Percentiles rank a stretch among this genome's conserved stretches.
These are phyloP conservation scores for Acorus gramineus DNA, from an alignment of 106 monocot genomes.

Conservation along the genomic window DNA sequence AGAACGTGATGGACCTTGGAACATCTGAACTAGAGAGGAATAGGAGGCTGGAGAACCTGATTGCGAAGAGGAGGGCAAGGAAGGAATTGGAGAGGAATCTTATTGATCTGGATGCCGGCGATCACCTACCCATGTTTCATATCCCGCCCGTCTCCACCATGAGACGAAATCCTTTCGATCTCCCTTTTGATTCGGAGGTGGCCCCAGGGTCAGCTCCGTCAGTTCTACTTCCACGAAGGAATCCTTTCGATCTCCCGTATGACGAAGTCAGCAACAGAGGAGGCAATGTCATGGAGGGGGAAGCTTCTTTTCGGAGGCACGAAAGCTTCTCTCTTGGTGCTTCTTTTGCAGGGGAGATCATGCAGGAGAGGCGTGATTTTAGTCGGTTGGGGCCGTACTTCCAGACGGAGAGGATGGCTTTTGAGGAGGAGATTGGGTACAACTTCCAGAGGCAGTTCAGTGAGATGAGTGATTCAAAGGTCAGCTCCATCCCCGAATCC, in stretches of 20 bases:
- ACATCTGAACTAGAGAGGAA: constrained; percentile 68
- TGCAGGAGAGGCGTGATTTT: neutral
- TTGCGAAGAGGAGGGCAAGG: constrained; percentile 35
- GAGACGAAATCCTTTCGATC: constrained; percentile 64
- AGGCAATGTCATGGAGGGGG: constrained; percentile 1
- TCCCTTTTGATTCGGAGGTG: constrained; percentile 51
- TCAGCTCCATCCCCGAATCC: constrained; percentile 1
- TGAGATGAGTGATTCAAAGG: constrained; percentile 6
- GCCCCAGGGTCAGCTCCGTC: constrained; percentile 76
- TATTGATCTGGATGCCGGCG: constrained; percentile 49
- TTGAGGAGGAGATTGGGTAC: neutral
- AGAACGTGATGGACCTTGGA: constrained; percentile 65
- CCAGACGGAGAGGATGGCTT: neutral
- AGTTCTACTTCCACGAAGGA: constrained; percentile 28
- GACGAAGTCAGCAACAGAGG: constrained; percentile 16
- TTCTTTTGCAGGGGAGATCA: constrained; percentile 26
- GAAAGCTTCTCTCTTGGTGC: constrained; percentile 36
- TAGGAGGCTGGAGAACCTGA: constrained; percentile 55
- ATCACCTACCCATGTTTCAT: constrained; percentile 35
- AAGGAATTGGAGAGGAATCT: constrained; percentile 34
- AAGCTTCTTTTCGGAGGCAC: constrained; percentile 30
- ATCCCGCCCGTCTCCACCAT: constrained; percentile 45
- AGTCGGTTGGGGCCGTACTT: neutral
- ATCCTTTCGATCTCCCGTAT: constrained; percentile 54
- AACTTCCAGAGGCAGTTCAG: constrained; percentile 10